Base-by-base conservation (phyloP, 1,284 basidiomycete genomes). In the Ceratobasidium sp. region DNA sequence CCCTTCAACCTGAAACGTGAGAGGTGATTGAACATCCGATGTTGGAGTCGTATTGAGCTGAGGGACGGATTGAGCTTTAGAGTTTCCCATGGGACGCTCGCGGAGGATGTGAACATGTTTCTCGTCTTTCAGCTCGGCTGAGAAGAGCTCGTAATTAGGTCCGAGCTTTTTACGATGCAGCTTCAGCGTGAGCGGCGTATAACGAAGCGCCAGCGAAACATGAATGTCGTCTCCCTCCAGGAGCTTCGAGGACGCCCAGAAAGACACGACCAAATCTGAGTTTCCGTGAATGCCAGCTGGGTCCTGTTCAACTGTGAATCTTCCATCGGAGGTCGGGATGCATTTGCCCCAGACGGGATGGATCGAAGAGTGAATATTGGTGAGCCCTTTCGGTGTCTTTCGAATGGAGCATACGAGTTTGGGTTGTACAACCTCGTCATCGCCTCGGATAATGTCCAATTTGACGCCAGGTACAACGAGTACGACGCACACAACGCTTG, bases 81-180 rank as follows among this genome's bases (percentile, higher is more conserved):
- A 23, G 11, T 30, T 16, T 13, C 8, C 32, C 47, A 50, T 50
- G 26, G 76, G 72, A 13, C 55, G 43, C 49, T 79, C 79, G 0
- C 79, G 80, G 3, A 81, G 55, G 18, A 82, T 74, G 41, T 79
- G 76, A 11, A 84, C 82, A 43, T 79, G 75, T 7, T 76, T 64
- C 50, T 77, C 74, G 70, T 84, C 80, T 74, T 78, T 73, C 1
- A 83, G 59, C 1, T 73, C 75, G 0, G 81, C 80, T 6, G 69
- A 71, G 75, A 80, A 83, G 7, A 84, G 35, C 7, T 63, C 72
- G 21, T 82, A 77, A 0, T 73, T 23, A 0, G 76, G 8, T 0
- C 83, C 82, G 32, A 83, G 77, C 46, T 76, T 78, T 5, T 11
- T 11, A 5, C 32, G 13, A 30, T 47, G 59, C 13, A 50, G n/a